phyloP scores from a whole-genome alignment of 768 basidiomycete genomes.

The Suillus subaureus region DNA sequence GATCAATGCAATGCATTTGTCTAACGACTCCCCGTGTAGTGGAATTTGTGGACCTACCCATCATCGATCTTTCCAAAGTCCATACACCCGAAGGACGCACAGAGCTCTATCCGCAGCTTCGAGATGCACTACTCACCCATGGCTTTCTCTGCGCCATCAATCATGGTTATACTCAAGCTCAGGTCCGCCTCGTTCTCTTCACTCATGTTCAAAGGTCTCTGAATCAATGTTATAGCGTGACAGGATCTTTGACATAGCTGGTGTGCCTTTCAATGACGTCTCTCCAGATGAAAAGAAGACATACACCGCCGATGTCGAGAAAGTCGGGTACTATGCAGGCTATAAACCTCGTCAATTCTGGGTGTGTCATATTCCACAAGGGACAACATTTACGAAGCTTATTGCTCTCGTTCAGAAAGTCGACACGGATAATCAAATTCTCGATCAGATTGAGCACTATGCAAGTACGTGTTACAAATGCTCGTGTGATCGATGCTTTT shows the following conservation, averaged over 20 bases:
- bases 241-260: conserved; percentile 46
- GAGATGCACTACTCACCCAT: conserved; percentile 34
- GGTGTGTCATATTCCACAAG: conserved; percentile 34
- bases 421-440: conserved; percentile 34
- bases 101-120: conserved; percentile 31
- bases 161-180: conserved; percentile 43
- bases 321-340: conserved; percentile 52
- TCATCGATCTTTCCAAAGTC: conserved; percentile 37
- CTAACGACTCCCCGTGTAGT: conserved; percentile 21
- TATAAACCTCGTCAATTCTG: conserved; percentile 58
- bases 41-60: conserved; percentile 38
- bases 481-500: not conserved
- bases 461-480: conserved; percentile 22
- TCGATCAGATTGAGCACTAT: conserved; percentile 37
- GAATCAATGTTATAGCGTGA: conserved; percentile 32
- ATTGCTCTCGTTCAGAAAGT: conserved; percentile 26
- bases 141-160: conserved; percentile 53
- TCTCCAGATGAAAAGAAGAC: conserved; percentile 37
- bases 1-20: no score
- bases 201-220: not conserved
- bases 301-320: conserved; percentile 40
- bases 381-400: not conserved
- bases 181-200: conserved; percentile 31
- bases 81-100: conserved; percentile 34
- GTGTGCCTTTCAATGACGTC: conserved; percentile 41